These are phyloP conservation scores for Pulveroboletus ravenelii DNA, from an alignment of 768 basidiomycete species.

Conservation along the genomic window DNA sequence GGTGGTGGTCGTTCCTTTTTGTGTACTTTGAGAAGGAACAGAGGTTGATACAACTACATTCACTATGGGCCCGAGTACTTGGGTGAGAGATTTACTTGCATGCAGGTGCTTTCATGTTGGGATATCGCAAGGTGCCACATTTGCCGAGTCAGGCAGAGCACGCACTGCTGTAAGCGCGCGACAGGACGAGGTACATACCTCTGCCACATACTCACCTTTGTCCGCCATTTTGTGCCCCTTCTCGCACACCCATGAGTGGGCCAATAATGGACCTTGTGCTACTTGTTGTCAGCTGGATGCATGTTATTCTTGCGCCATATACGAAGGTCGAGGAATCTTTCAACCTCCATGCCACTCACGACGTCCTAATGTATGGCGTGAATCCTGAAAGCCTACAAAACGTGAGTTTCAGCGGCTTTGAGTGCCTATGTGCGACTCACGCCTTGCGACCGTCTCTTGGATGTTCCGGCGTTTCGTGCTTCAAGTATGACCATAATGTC, in stretches of 20 bases:
- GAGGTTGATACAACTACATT: constrained; percentile 55
- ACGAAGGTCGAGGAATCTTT: constrained; percentile 98
- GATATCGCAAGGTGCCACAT: neutral
- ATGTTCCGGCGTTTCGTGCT: neutral
- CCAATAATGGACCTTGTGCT: constrained; percentile 47
- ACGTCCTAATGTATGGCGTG: constrained; percentile 76
- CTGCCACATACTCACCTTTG: neutral
- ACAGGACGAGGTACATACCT: too few species aligned
- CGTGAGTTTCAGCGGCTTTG: constrained; percentile 35
- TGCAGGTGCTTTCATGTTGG: neutral
- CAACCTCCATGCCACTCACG: constrained; percentile 88
- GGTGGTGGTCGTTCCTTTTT: constrained; percentile 51
- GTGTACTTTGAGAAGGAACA: constrained; percentile 50
- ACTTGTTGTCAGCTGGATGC: constrained; percentile 48
- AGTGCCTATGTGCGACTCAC: constrained; percentile 7
- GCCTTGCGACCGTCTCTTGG: neutral
- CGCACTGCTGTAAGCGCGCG: neutral
- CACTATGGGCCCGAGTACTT: constrained; percentile 24
- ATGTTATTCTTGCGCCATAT: constrained; percentile 79
- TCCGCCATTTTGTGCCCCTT: neutral
- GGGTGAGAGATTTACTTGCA: neutral
- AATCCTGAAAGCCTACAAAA: constrained; percentile 37
- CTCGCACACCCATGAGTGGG: constrained; percentile 8
- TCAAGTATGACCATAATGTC: constrained; percentile 82
- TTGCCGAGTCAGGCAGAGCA: neutral